Evolutionary conservation across 306 rosid genomes (phyloP).

Genomic region (Acmispon strigosus): DNA sequence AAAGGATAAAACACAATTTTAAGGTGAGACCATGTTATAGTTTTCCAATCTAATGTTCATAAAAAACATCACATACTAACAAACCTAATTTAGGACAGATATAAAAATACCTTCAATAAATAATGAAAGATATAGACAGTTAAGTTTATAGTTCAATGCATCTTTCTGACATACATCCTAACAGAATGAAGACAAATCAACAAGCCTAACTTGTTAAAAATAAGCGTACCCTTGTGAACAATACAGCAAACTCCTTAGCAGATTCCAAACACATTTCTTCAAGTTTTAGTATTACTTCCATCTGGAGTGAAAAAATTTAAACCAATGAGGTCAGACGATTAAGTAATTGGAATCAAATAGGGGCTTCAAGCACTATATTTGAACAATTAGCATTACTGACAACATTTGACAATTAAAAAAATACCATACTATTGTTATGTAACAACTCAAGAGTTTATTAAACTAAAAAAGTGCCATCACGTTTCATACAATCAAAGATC

Average conservation of each 20-base stretch:
- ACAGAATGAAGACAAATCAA: background rate
- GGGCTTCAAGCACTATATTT: background rate
- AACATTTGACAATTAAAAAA: background rate
- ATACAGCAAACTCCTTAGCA: constrained; percentile 61
- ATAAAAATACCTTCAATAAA: background rate
- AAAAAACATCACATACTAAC: background rate
- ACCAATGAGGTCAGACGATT: background rate
- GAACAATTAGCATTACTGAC: background rate
- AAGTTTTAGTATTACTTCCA: constrained; percentile 82
- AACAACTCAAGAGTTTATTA: background rate
- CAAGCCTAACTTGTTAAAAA: background rate
- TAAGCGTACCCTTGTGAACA: constrained; percentile 61
- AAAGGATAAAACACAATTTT: background rate
- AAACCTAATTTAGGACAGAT: background rate
- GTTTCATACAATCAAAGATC: background rate
- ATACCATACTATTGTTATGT: background rate
- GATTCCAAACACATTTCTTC: constrained; percentile 96
- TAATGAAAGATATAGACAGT: background rate
- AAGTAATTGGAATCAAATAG: background rate
- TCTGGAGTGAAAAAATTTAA: constrained; percentile 38
- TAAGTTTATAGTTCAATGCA: background rate
- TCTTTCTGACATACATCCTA: background rate
- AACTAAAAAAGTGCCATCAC: background rate
- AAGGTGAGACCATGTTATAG: background rate
- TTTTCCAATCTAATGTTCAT: background rate